A percentile compares a stretch with the other conserved stretches of the same genome.
Conservation (phyloP, 1,284 basidiomycete genomes). For the Austroboletus novae-zelandiae region DNA sequence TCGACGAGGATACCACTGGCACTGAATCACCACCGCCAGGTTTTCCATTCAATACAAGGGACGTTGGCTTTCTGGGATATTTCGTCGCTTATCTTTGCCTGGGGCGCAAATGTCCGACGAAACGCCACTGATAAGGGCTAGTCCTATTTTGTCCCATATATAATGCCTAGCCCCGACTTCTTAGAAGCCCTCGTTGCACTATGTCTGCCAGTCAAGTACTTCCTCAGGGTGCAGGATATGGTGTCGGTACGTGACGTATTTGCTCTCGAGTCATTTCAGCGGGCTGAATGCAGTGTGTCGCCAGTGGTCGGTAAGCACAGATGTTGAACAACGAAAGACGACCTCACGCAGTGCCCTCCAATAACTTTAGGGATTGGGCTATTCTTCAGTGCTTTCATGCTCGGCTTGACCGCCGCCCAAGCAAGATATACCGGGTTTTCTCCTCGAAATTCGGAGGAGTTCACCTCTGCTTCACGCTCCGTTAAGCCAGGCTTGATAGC, state of each 20-base stretch:
- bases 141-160: conserved; percentile 1
- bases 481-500: conserved; percentile 90
- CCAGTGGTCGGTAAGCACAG: conserved; percentile 47
- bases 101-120: neutral
- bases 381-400: conserved; percentile 81
- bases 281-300: neutral
- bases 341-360: neutral
- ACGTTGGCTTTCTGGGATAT: neutral
- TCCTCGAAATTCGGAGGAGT: conserved; percentile 74
- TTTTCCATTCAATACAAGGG: neutral
- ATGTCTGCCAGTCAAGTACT: conserved; percentile 37
- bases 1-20: no score
- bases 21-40: no score
- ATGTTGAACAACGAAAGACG: neutral
- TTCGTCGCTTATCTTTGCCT: conserved; percentile 19
- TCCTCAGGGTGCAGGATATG: conserved; percentile 76
- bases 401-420: conserved; percentile 66
- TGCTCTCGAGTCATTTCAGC: neutral
- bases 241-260: conserved; percentile 59
- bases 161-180: conserved; percentile 1
- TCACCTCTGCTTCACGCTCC: conserved; percentile 77
- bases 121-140: conserved; percentile 17
- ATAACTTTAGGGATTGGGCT: conserved; percentile 65
- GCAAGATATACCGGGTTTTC: conserved; percentile 72
- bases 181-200: neutral